Evolutionary conservation across 805 yeast genomes (phyloP), one percentile per base, ranked within the genome.

Genomic region (Candida oleophila): DNA sequence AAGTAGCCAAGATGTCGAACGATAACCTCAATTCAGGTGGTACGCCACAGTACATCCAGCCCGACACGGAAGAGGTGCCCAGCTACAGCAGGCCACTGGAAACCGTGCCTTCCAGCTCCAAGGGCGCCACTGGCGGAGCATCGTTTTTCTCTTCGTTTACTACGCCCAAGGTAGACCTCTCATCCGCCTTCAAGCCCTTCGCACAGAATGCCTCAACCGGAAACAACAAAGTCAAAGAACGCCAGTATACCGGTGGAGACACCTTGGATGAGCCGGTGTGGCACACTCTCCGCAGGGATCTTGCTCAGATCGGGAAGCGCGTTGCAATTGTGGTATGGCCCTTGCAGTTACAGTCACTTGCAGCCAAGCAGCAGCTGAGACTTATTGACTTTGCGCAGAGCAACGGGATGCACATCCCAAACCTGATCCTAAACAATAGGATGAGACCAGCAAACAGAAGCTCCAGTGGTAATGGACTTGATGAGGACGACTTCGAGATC

Each of bases 231-330:
- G 55, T 69, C 35, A 55, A 59, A 39, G 84, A 80, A 56, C 67
- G 80, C 41, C 83, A 78, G 50, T 82, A 75, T 57, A 60, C 81
- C 18, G 89, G 89, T 2, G 87, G 87, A 22, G 86, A 84, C 57
- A 84, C 90, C 2, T 64, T 84, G 11, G 89, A 85, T 56, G 90
- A 84, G 63, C 87, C 89, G 0, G 84, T 84, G 7, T 59, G 69
- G 56, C 66, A 72, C 28, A 84, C 90, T 0, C 62, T 84, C 50
- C 57, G 58, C 25, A 55, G 76, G 45, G 77, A 72, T 49, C 48
- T 71, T 15, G 42, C 54, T 3, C 70, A 67, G 44, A 71, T 72
- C 20, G 69, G 63, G 33, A 61, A 58, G 32, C 52, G 76, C 22
- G 55, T 72, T 25, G 62, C 62, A 12, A 63, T 68, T 4, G 76